Evolutionary conservation across 164 flowering plant species (phyloP).

Genomic region (Cinnamomum micranthum): DNA sequence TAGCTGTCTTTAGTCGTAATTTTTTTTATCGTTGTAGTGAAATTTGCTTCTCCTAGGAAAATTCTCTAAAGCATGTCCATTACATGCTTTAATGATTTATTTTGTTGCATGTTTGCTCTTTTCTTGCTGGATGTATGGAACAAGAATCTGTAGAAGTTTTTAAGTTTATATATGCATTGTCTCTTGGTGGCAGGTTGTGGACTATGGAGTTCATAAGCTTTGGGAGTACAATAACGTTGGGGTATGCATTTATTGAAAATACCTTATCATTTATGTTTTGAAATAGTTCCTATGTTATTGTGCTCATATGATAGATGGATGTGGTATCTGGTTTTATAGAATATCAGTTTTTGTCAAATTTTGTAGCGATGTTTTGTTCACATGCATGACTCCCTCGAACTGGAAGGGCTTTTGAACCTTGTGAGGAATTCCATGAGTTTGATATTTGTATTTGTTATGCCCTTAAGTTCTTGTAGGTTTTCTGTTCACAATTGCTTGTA

Average conservation of each 20-base stretch:
- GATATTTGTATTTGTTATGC: too few relatives aligned
- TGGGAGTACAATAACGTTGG: constrained; percentile 80
- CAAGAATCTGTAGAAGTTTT: not conserved
- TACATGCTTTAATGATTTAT: too few relatives aligned
- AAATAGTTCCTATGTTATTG: not conserved
- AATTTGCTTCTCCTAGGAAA: not conserved
- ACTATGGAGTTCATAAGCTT: constrained; percentile 66
- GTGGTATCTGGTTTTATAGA: too few relatives aligned
- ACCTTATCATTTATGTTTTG: not conserved
- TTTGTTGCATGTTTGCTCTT: not conserved
- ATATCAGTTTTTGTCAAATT: too few relatives aligned
- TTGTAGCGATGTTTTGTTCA: too few relatives aligned
- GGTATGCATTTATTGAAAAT: constrained; percentile 34
- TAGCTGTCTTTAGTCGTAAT: too few relatives aligned
- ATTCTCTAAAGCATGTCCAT: not conserved
- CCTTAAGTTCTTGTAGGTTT: too few relatives aligned
- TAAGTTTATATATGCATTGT: not conserved
- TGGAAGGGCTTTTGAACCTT: too few relatives aligned
- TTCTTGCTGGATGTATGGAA: not conserved
- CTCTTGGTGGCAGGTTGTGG: constrained; percentile 63
- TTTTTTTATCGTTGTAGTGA: not conserved
- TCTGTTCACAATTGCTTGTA: too few relatives aligned
- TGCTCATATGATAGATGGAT: too few relatives aligned
- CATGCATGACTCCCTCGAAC: too few relatives aligned
- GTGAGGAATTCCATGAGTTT: too few relatives aligned